Base-by-base conservation (phyloP, 352 stramenopile species). In the Globisporangium iwayamae region DNA sequence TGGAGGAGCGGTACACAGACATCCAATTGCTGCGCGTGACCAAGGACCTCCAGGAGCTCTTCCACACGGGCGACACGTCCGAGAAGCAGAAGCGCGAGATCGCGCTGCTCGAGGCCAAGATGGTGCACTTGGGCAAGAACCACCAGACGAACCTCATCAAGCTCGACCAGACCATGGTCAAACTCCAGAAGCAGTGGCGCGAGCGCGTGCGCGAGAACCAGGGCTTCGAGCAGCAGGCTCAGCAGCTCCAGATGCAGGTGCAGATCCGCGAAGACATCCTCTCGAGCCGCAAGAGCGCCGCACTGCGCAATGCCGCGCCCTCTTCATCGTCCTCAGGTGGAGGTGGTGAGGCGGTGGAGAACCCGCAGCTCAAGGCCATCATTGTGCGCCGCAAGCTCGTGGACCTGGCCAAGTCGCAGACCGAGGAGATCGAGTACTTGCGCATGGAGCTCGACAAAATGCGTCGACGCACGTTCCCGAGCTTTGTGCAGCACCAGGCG, bases 1-100 rank as follows among this genome's bases (percentile, higher is more conserved):
- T 93, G 70, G 87, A 97, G 59, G 91, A 97, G 65, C 78, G 92
- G 20, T 97, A 97, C 82, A 97, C 84, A 7, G 93, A 98, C 70
- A 85, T 98, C 43, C 93, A 98, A 68, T 75, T 98, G 56, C 71
- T 98, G 36, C 83, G 92, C 14, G 93, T 98, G 39, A 98, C 91
- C 32, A 98, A 97, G 65, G 90, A 97, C 38, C 73, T 98, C 2
- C 91, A 98, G 70, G 81, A 94, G 63, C 75, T 97, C 25, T 91
- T 97, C 56, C 87, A 91, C 65, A 94, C 81, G 16, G 88, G 84
- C 54, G 85, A 96, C 65, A 86, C 83, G 5, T 78, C 72, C 0
- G 71, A 91, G 61, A 92, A 93, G 56, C 87, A 94, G 54, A 84
- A 90, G 64, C 84, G 89, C 16, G 81, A 91, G 61, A 69, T 83